phyloP scores from a whole-genome alignment of 305 asterid species.

The Fraxinus nigra region DNA sequence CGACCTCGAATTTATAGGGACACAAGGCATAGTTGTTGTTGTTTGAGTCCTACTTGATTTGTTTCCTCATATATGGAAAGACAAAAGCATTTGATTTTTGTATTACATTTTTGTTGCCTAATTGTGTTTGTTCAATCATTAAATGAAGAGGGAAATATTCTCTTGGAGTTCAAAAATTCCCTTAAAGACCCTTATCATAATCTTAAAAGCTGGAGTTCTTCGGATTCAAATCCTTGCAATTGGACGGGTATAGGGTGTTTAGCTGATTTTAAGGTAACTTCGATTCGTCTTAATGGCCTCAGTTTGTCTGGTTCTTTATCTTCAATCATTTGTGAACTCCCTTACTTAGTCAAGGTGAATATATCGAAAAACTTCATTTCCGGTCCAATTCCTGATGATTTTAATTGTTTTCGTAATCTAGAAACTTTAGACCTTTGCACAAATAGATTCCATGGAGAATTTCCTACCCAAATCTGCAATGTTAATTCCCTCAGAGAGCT shows the following conservation, averaged over 20 bases:
- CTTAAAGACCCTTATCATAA: slow-evolving; percentile 51
- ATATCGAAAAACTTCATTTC: slow-evolving; percentile 66
- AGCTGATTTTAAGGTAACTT: slow-evolving; percentile 39
- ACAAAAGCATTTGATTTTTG: slow-evolving; percentile 31
- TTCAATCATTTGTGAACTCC: slow-evolving; percentile 56
- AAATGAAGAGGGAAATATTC: slow-evolving; percentile 63
- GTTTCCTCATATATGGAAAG: slow-evolving; percentile 46
- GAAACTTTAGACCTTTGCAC: slow-evolving; percentile 79
- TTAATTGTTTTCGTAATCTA: slow-evolving; percentile 42
- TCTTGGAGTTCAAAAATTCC: slow-evolving; percentile 57
- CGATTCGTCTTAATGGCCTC: slow-evolving; percentile 49
- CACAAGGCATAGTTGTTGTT: background rate
- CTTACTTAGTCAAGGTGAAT: slow-evolving; percentile 48
- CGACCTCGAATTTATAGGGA: background rate
- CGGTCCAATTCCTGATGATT: slow-evolving; percentile 59
- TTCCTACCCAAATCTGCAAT: slow-evolving; percentile 53
- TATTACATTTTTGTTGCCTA: slow-evolving; percentile 38
- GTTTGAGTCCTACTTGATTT: background rate
- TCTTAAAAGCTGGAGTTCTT: slow-evolving; percentile 63
- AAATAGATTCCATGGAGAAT: slow-evolving; percentile 52
- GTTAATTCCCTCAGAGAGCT: slow-evolving; percentile 58
- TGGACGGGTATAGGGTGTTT: slow-evolving; percentile 68
- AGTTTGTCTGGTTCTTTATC: slow-evolving; percentile 70
- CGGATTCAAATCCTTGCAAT: slow-evolving; percentile 59
- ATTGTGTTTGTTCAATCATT: slow-evolving; percentile 42